These are phyloP conservation scores for Cucurbita pepo DNA, from an alignment of 306 rosid species.

Conservation along the genomic window DNA sequence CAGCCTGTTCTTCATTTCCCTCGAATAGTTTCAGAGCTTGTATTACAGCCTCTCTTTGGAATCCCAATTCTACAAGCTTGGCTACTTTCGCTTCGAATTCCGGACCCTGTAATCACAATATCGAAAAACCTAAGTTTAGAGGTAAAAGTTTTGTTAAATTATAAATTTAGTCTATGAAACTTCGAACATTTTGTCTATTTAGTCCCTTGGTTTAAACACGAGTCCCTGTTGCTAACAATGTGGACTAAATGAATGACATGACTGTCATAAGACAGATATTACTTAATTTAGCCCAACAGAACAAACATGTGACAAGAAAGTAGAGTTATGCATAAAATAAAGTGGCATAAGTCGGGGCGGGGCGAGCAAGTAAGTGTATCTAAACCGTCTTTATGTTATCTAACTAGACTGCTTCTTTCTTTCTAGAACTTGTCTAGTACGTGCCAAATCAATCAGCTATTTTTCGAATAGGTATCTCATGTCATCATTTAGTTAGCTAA, in stretches of 20 bases:
- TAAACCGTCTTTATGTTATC: too few relatives aligned
- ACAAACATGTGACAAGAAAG: background rate
- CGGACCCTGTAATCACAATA: slow-evolving; percentile 32
- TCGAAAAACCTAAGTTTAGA: background rate
- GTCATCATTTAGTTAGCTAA: background rate
- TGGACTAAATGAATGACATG: too few relatives aligned
- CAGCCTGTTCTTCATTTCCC: slow-evolving; percentile 51
- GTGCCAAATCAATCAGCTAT: too few relatives aligned
- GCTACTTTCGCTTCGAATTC: slow-evolving; percentile 75
- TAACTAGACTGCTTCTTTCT: too few relatives aligned
- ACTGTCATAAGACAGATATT: background rate
- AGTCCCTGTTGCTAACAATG: too few relatives aligned
- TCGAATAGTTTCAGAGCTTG: slow-evolving; percentile 63
- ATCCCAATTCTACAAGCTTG: slow-evolving; percentile 87
- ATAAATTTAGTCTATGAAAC: background rate
- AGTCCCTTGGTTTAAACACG: background rate
- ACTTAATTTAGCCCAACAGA: background rate
- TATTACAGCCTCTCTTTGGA: slow-evolving; percentile 65
- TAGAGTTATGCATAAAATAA: background rate
- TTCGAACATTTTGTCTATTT: background rate
- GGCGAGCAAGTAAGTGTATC: background rate
- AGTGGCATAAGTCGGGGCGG: too few relatives aligned
- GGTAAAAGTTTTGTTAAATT: background rate
- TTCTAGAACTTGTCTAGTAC: too few relatives aligned
- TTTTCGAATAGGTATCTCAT: too few relatives aligned